phyloP scores from a whole-genome alignment of 2,329 filamentous ascomycete species.

The Colletotrichum abscissum region DNA sequence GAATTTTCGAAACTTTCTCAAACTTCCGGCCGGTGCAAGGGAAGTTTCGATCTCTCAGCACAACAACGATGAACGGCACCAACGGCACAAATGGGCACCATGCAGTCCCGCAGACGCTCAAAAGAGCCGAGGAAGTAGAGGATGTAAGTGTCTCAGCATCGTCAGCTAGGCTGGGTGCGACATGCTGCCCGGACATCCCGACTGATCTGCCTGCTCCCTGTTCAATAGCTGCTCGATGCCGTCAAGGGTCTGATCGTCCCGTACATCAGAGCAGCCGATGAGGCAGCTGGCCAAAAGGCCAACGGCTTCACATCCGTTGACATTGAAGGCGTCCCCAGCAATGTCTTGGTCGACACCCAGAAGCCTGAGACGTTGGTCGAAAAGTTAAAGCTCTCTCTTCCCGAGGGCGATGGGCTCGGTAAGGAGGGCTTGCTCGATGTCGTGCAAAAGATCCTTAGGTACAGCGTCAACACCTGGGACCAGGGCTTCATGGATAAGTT shows the following conservation, averaged over 20 bases:
- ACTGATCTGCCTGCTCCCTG: conserved; percentile 13
- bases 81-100: conserved; percentile 30
- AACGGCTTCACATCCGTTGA: conserved; percentile 60
- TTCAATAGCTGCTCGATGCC: conserved; percentile 71
- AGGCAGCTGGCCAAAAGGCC: conserved; percentile 64
- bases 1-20: conserved; percentile 4
- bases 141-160: conserved; percentile 51
- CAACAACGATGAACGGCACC: conserved; percentile 28
- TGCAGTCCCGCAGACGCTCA: conserved; percentile 37
- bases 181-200: too few relatives aligned
- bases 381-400: conserved; percentile 69
- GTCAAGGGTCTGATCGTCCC: conserved; percentile 76
- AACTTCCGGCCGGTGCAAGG: not conserved
- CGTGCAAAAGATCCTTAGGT: conserved; percentile 77
- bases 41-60: not conserved
- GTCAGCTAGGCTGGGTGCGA: not conserved
- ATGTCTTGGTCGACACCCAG: conserved; percentile 72
- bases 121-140: conserved; percentile 57
- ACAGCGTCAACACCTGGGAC: conserved; percentile 98
- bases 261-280: conserved; percentile 78
- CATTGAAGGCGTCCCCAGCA: conserved; percentile 54
- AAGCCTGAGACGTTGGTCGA: conserved; percentile 68
- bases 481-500: conserved; percentile 97
- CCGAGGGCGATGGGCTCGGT: conserved; percentile 65
- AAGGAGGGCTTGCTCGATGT: conserved; percentile 80